Percentiles rank a stretch among this genome's conserved stretches.
Conservation (phyloP, 768 basidiomycete genomes). For the Phylloporus arenicola region DNA sequence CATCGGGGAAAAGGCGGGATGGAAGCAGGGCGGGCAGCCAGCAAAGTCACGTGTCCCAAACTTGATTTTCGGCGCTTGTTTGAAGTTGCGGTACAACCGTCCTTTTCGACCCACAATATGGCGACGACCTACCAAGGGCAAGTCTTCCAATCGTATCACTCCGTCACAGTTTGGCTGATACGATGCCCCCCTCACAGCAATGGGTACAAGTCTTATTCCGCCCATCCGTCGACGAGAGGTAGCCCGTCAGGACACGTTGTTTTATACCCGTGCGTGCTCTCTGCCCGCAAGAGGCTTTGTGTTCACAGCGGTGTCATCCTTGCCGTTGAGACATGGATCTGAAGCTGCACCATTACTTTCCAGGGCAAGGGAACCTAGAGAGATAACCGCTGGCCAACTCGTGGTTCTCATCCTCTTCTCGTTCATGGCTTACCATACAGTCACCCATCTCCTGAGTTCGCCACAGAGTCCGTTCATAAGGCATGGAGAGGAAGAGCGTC, state of each 20-base stretch:
- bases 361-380: background rate
- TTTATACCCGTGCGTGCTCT: background rate
- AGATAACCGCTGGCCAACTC: background rate
- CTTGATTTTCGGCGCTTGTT: too few species aligned
- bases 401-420: background rate
- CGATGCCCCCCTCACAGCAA: background rate
- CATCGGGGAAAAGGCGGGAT: too few species aligned
- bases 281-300: background rate
- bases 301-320: background rate
- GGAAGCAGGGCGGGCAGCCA: too few species aligned
- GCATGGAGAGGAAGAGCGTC: conserved; percentile 23
- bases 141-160: background rate
- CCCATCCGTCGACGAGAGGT: background rate
- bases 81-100: too few species aligned
- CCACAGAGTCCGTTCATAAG: background rate
- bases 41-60: too few species aligned
- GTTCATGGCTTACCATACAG: background rate
- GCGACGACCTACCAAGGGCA: background rate
- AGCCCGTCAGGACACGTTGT: background rate
- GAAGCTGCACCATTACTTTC: background rate
- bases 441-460: background rate
- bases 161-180: background rate
- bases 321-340: background rate
- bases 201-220: background rate
- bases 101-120: background rate